Conservation (phyloP, 1,284 basidiomycete genomes). For the Heliocybe sulcata region DNA sequence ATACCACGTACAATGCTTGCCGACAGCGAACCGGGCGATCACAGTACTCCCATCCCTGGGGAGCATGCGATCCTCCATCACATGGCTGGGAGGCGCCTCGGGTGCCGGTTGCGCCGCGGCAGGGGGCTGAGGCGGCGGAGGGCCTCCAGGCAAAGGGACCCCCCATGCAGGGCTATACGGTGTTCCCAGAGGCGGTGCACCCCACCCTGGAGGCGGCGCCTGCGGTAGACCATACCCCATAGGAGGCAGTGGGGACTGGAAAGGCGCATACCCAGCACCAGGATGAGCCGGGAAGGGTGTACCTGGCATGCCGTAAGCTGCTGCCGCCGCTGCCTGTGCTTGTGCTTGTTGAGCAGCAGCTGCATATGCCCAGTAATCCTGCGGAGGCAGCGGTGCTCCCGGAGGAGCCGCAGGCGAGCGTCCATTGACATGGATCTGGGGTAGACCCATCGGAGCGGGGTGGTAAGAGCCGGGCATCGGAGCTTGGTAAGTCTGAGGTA, state of each 20-base stretch:
- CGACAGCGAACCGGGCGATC: background rate
- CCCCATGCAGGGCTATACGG: background rate
- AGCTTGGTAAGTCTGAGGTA: background rate
- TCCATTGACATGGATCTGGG: background rate
- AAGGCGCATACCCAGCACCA: background rate
- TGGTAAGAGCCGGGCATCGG: background rate
- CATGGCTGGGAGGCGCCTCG: background rate
- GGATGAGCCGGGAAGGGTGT: background rate
- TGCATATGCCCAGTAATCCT: background rate
- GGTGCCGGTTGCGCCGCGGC: background rate
- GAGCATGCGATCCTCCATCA: background rate
- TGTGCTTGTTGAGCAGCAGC: background rate
- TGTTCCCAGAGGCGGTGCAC: background rate
- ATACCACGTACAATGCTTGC: background rate
- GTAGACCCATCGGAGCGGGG: background rate
- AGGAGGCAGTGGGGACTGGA: background rate
- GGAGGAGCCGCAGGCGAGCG: constrained; percentile 1
- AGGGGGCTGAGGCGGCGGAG: background rate
- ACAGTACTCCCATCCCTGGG: background rate
- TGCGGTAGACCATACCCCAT: background rate
- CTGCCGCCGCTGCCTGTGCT: background rate
- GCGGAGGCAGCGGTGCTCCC: background rate
- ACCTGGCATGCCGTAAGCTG: background rate
- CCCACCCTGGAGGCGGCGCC: background rate
- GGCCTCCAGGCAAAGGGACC: background rate